Evolutionary conservation across 2,329 filamentous ascomycete genomes (phyloP).

Genomic region (Myotisia sp.): DNA sequence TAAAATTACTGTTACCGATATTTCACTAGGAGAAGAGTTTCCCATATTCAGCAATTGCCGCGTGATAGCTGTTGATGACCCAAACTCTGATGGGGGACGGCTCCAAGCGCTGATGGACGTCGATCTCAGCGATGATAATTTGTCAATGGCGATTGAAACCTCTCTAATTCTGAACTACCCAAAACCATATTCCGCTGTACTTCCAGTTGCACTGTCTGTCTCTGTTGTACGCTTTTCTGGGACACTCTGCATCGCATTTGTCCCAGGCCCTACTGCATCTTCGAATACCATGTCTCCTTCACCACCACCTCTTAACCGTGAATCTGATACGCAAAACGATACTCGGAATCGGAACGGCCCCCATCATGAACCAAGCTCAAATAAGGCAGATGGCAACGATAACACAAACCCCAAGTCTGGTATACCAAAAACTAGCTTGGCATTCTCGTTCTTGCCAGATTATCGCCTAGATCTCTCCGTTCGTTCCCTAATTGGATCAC

Average conservation of each 20-base stretch:
- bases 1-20: constrained; percentile 83
- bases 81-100: constrained; percentile 50
- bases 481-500: constrained; percentile 48
- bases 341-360: not conserved
- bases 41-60: constrained; percentile 98
- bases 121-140: constrained; percentile 77
- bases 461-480: constrained; percentile 53
- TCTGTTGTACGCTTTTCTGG: constrained; percentile 90
- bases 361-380: not conserved
- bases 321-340: not conserved
- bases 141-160: constrained; percentile 87
- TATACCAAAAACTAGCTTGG: constrained; percentile 68
- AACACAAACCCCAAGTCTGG: constrained; percentile 24
- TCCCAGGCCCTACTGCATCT: constrained; percentile 44
- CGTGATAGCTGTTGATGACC: constrained; percentile 63
- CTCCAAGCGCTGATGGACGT: constrained; percentile 95
- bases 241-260: constrained; percentile 83
- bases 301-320: constrained; percentile 18
- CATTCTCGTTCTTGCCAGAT: constrained; percentile 67
- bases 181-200: constrained; percentile 70
- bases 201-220: constrained; percentile 83
- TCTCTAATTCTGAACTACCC: constrained; percentile 91
- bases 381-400: constrained; percentile 4
- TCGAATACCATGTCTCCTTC: constrained; percentile 14
- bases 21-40: constrained; percentile 90